Evolutionary conservation across 2,329 filamentous ascomycete species (phyloP).

Genomic region (Verticillium dahliae): DNA sequence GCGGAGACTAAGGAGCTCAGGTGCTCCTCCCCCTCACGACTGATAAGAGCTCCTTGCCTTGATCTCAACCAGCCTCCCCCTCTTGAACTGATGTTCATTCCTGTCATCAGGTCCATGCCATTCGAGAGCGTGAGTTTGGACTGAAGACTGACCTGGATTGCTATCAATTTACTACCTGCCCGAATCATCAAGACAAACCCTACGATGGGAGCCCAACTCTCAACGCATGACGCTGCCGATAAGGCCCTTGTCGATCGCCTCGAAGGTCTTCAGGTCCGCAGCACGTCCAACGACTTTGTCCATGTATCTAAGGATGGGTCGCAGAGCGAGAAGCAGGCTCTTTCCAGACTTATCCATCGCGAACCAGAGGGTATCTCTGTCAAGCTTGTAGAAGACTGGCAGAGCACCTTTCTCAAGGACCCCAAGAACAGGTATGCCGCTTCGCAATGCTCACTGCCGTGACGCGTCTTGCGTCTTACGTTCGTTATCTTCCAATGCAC

Average conservation of each 20-base stretch:
- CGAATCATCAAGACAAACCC: not conserved
- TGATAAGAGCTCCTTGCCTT: not conserved
- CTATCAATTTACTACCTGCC: not conserved
- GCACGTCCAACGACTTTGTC: conserved; percentile 14
- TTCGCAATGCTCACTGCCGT: no score
- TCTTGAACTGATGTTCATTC: no score
- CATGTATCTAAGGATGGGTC: not conserved
- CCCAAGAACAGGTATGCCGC: conserved; percentile 50
- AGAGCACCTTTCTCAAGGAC: conserved; percentile 54
- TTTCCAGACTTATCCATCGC: conserved; percentile 10
- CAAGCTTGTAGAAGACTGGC: conserved; percentile 48
- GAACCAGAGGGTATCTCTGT: conserved; percentile 43
- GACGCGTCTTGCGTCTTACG: not conserved
- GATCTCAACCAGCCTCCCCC: not conserved
- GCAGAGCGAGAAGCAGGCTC: conserved; percentile 23
- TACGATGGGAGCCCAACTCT: conserved; percentile 38
- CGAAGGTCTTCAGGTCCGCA: conserved; percentile 36
- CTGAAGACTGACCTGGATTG: not conserved
- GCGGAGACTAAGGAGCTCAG: not conserved
- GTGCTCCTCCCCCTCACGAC: not conserved
- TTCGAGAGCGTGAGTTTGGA: no score
- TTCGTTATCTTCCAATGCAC: not conserved
- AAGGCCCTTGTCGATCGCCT: conserved; percentile 39
- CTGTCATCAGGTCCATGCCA: not conserved
- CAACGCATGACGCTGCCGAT: conserved; percentile 31